These are phyloP conservation scores for Nannochloropsis salina DNA, from an alignment of 108 stramenopile species.

Conservation along the genomic window DNA sequence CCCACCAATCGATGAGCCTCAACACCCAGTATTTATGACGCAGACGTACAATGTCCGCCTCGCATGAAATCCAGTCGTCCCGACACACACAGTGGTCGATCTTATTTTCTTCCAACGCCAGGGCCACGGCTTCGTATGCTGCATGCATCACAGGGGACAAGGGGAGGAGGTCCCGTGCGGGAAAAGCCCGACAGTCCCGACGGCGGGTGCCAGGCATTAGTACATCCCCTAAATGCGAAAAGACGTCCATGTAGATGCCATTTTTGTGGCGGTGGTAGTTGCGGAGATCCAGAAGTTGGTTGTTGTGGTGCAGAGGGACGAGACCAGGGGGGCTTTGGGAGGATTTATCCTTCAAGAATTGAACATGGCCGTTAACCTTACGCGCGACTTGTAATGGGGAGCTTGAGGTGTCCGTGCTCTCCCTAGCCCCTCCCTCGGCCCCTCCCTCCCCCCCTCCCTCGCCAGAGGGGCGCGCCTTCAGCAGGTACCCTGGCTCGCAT, in stretches of 20 bases:
- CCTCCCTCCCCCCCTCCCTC: slow-evolving; percentile 2
- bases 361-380: background rate
- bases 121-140: background rate
- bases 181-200: background rate
- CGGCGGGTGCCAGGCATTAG: background rate
- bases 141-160: background rate
- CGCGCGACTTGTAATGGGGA: background rate
- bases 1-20: background rate
- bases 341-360: background rate
- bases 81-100: background rate
- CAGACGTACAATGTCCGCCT: background rate
- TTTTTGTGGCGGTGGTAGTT: background rate
- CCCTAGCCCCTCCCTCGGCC: background rate
- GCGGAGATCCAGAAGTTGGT: background rate
- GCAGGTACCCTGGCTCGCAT: background rate
- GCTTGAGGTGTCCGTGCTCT: too few relatives aligned
- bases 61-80: background rate
- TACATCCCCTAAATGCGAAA: background rate
- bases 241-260: background rate
- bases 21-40: background rate
- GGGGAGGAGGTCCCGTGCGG: background rate
- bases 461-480: background rate
- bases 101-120: background rate
- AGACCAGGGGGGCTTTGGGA: background rate
- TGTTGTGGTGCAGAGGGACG: background rate